Conservation (phyloP, 164 flowering plant species). For the Amborella trichopoda region DNA sequence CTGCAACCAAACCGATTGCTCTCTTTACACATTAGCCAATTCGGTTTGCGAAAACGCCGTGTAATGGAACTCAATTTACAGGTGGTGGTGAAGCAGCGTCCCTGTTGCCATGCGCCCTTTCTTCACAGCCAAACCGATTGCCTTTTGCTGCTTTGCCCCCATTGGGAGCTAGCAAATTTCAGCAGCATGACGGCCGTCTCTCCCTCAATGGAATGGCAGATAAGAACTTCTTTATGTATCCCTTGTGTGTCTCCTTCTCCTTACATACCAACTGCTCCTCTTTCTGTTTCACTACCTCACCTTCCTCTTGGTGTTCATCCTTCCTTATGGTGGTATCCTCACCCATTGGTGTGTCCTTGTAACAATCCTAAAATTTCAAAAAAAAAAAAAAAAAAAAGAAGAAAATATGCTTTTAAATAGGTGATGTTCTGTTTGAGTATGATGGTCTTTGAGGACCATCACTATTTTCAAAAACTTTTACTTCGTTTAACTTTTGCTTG, state of each 20-base stretch:
- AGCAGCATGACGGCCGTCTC: no score
- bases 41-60: conserved; percentile 24
- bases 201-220: conserved; percentile 97
- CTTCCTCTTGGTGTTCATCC: conserved; percentile 1
- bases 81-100: conserved; percentile 66
- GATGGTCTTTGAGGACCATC: no score
- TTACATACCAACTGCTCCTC: conserved; percentile 46
- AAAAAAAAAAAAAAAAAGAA: no score
- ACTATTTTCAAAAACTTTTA: no score
- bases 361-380: no score
- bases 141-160: no score
- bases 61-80: conserved; percentile 87
- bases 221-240: conserved; percentile 83
- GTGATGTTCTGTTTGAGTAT: no score
- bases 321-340: conserved; percentile 17
- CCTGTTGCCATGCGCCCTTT: conserved; percentile 53
- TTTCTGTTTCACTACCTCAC: conserved; percentile 19
- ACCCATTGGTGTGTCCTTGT: conserved; percentile 29
- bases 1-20: no score
- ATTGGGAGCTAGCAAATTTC: no score
- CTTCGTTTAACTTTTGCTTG: no score
- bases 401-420: no score
- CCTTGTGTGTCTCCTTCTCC: conserved; percentile 90
- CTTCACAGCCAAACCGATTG: conserved; percentile 79
- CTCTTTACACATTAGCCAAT: no score